Conservation (phyloP, 129 eudicot species). For the sunflower (Helianthus annuus) region DNA sequence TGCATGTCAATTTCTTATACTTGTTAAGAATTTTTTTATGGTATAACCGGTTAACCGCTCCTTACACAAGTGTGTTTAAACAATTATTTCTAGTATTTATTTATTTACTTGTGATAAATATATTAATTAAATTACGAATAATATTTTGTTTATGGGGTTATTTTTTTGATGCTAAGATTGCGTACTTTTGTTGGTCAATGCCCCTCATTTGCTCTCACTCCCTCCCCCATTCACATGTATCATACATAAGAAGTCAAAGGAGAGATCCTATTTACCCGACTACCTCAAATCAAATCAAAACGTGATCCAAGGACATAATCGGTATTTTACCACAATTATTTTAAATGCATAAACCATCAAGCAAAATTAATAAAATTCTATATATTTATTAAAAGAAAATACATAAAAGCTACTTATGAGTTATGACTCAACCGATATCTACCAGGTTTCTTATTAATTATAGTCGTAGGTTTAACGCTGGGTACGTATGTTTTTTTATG, state of each 20-base stretch:
- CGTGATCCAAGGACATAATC: constrained; percentile 19
- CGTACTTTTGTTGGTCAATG: constrained; percentile 32
- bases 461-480: background rate
- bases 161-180: constrained; percentile 32
- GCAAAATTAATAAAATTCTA: no score
- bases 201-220: constrained; percentile 13
- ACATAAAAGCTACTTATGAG: background rate
- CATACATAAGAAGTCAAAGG: constrained; percentile 20
- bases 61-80: no score
- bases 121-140: background rate
- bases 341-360: no score
- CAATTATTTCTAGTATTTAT: background rate
- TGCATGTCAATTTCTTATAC: no score
- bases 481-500: background rate
- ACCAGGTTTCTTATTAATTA: background rate
- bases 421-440: background rate
- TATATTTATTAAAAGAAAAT: background rate
- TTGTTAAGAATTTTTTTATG: no score
- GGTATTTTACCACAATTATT: constrained; percentile 7
- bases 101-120: background rate
- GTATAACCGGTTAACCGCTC: no score
- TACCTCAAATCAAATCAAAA: constrained; percentile 16
- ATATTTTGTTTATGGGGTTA: background rate
- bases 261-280: constrained; percentile 16
- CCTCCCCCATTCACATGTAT: constrained; percentile 28